Conservation (phyloP, 1,139 yeast genomes). For the Eremothecium gossypii region DNA sequence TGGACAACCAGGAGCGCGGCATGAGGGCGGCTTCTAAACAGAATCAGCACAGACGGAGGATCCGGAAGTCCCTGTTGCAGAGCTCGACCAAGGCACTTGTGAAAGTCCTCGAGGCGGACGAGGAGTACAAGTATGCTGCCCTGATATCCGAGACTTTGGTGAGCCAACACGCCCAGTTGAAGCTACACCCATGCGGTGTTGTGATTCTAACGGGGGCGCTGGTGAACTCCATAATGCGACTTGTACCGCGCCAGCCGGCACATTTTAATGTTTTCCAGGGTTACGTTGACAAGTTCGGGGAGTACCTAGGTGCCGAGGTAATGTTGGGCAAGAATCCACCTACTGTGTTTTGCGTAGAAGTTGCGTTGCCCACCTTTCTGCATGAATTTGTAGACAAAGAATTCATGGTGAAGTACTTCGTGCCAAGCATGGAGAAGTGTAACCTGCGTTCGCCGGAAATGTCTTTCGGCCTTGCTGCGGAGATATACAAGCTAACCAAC, state of each 20-base stretch:
- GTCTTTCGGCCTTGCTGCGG: conserved; percentile 44
- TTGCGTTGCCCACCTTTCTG: conserved; percentile 31
- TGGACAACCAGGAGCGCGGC: conserved; percentile 20
- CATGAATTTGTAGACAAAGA: conserved; percentile 36
- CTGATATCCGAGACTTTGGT: conserved; percentile 10
- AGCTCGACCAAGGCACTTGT: conserved; percentile 30
- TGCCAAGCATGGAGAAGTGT: conserved; percentile 67
- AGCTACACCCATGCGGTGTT: conserved; percentile 26
- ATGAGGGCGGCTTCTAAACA: conserved; percentile 19
- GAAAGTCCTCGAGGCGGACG: conserved; percentile 12
- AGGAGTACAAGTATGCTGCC: conserved; percentile 8
- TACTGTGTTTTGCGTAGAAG: conserved; percentile 23
- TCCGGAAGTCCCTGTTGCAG: conserved; percentile 37
- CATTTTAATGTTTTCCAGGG: conserved; percentile 28
- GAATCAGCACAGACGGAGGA: conserved; percentile 41
- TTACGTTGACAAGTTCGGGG: conserved; percentile 17
- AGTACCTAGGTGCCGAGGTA: conserved; percentile 34
- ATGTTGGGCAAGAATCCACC: conserved; percentile 41
- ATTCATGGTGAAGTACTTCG: conserved; percentile 35
- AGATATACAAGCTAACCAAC: conserved; percentile 36
- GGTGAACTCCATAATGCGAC: conserved; percentile 33
- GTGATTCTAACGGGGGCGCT: conserved; percentile 36
- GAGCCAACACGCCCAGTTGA: conserved; percentile 11
- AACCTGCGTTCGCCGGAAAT: conserved; percentile 75
- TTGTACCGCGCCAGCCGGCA: conserved; percentile 37